Evolutionary conservation across 2,329 filamentous ascomycete genomes (phyloP), one percentile per base, ranked within the genome.

Genomic region (Davidsoniella neocaledoniae): DNA sequence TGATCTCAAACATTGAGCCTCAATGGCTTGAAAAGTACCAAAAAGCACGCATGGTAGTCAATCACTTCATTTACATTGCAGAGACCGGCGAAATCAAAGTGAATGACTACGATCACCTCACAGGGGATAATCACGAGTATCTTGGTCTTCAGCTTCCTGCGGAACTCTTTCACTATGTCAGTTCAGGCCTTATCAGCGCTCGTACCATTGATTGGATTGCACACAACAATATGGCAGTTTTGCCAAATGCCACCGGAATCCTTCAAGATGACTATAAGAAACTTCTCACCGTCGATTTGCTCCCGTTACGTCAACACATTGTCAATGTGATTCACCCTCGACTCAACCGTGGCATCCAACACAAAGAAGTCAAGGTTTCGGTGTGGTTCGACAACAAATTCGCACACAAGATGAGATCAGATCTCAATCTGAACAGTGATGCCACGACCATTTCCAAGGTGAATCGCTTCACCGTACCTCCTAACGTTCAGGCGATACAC

Each of bases 121-220:
- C 91, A 2, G 75, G 74, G 43, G 88, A 96, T 61, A 81, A 91
- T 56, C 85, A 93, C 60, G 81, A 90, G 59, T 88, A 95, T 60
- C 77, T 95, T 54, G 87, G 87, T n/a, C 77, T 93, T 53, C 83
- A 88, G 53, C 71, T 98, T 4, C 87, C 91, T 0, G 79, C 87
- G 39, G 91, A 98, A 64, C 71, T 96, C 16, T 88, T 90, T 62
- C 83, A 86, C 63, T 96, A 96, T 62, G 72, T 95, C 46, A 87
- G 86, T 52, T 80, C 76, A 47, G 91, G 86, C 33, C 68, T 95
- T 41, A 77, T 96, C 55, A 79, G 85, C 25, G 73, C 86, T 21
- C 78, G 85, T 44, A 71, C 94, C 37, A 73, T 94, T 10, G 85
- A 83, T 61, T 90, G 81, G 74, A 77, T 94, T 57, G 83, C 85